Evolutionary conservation across 768 basidiomycete genomes (phyloP).

Genomic region (Ramaria sp.): DNA sequence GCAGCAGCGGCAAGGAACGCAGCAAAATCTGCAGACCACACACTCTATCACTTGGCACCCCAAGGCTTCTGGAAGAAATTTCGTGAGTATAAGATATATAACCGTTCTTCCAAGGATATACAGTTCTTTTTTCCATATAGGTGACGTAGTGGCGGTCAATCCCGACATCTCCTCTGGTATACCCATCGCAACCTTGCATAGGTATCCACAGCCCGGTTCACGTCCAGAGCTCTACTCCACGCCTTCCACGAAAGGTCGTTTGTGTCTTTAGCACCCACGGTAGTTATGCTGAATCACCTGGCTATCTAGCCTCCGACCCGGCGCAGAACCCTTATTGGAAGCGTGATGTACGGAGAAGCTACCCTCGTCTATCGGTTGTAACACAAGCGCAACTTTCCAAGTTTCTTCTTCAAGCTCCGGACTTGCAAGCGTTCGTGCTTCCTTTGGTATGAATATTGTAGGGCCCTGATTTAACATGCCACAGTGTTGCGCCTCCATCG

Average conservation of each 20-base stretch:
- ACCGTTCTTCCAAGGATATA: background rate
- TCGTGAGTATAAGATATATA: slow-evolving; percentile 38
- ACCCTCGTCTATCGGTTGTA: slow-evolving; percentile 84
- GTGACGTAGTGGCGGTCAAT: slow-evolving; percentile 75
- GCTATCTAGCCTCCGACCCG: slow-evolving; percentile 59
- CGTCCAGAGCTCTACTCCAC: slow-evolving; percentile 78
- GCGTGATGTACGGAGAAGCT: slow-evolving; percentile 84
- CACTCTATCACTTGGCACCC: slow-evolving; percentile 79
- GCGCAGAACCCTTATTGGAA: slow-evolving; percentile 94
- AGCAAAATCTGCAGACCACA: slow-evolving; percentile 52
- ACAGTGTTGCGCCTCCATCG: slow-evolving; percentile 43
- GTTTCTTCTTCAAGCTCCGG: slow-evolving; percentile 72
- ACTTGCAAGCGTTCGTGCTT: slow-evolving; percentile 44
- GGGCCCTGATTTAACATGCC: slow-evolving; percentile 13
- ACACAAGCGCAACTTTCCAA: slow-evolving; percentile 75
- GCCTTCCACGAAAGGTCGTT: slow-evolving; percentile 76
- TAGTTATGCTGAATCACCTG: background rate
- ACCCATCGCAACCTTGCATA: slow-evolving; percentile 58
- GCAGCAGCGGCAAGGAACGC: slow-evolving; percentile 44
- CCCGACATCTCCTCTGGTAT: slow-evolving; percentile 88
- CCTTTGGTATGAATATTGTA: slow-evolving; percentile 12
- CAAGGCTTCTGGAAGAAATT: slow-evolving; percentile 98
- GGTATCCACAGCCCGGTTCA: slow-evolving; percentile 83
- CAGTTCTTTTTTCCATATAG: slow-evolving; percentile 28
- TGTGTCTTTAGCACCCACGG: slow-evolving; percentile 12